phyloP scores from a whole-genome alignment of 2,329 filamentous ascomycete genomes.

The Elsinoe batatas region DNA sequence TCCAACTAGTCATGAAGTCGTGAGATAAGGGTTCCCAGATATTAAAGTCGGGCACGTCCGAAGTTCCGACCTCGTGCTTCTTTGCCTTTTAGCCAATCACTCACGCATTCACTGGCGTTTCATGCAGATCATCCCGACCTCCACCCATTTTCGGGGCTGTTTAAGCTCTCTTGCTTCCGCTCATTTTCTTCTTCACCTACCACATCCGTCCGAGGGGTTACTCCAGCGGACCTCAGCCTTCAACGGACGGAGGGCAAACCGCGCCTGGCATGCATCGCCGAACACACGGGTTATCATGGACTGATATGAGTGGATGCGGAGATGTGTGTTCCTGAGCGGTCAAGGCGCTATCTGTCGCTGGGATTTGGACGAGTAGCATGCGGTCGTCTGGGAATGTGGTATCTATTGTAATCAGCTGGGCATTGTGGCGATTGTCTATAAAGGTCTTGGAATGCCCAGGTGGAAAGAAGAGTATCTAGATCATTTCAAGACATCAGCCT shows the following conservation, averaged over 20 bases:
- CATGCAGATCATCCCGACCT: neutral
- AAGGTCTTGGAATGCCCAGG: neutral
- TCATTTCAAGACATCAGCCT: neutral
- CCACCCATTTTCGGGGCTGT: neutral
- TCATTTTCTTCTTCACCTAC: slow-evolving; percentile 9
- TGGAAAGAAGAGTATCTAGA: too few species aligned
- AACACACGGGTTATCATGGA: neutral
- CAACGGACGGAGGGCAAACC: neutral
- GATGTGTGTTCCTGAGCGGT: neutral
- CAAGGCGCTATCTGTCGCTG: slow-evolving; percentile 1
- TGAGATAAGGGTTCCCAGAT: slow-evolving; percentile 2
- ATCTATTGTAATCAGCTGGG: neutral
- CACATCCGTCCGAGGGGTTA: neutral
- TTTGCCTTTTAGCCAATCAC: neutral
- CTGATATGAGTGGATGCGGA: slow-evolving; percentile 10
- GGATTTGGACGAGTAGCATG: neutral
- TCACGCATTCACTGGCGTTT: neutral
- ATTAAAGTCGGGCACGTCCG: slow-evolving; percentile 11
- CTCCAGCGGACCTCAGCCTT: neutral
- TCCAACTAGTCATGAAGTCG: slow-evolving; percentile 2
- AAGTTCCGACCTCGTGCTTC: neutral
- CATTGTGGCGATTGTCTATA: neutral
- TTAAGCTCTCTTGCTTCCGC: neutral
- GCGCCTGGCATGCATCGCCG: slow-evolving; percentile 1
- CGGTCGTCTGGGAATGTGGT: neutral